phyloP scores from a whole-genome alignment of 179 eudicot genomes.

The Pouteria campechiana region DNA sequence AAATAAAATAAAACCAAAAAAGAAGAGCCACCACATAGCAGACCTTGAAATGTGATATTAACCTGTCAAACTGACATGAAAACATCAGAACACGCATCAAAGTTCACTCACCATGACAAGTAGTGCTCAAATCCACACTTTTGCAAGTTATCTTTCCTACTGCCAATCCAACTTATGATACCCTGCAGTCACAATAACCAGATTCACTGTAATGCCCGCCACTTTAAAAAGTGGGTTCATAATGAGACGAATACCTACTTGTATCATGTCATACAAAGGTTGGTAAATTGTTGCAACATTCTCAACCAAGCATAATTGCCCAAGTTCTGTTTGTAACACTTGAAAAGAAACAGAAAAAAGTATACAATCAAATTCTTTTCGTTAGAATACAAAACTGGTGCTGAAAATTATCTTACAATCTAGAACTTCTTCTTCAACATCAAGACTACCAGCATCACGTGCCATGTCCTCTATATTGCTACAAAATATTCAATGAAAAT shows the following conservation, averaged over 20 bases:
- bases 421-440: slow-evolving; percentile 65
- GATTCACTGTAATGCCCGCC: too few species aligned
- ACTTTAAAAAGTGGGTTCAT: too few species aligned
- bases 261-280: slow-evolving; percentile 75
- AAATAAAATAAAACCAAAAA: too few species aligned
- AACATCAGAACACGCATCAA: too few species aligned
- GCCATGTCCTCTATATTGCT: slow-evolving; percentile 96
- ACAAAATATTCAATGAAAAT: slow-evolving; percentile 16
- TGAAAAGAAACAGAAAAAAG: slow-evolving; percentile 21
- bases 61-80: too few species aligned
- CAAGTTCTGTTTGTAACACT: slow-evolving; percentile 76
- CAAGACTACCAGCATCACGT: slow-evolving; percentile 87
- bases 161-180: slow-evolving; percentile 63
- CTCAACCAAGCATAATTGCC: slow-evolving; percentile 39
- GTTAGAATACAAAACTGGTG: too few species aligned
- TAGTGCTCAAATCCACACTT: slow-evolving; percentile 79
- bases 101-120: slow-evolving; percentile 58
- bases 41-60: too few species aligned
- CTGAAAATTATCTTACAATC: slow-evolving; percentile 83
- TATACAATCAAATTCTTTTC: slow-evolving; percentile 10
- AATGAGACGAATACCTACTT: too few species aligned
- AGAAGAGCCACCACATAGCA: too few species aligned
- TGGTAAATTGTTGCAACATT: slow-evolving; percentile 41
- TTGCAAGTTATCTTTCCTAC: slow-evolving; percentile 42
- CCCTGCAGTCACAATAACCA: slow-evolving; percentile 44